Evolutionary conservation across 2,329 filamentous ascomycete genomes (phyloP), one percentile per base, ranked within the genome.

Genomic region (Pleurostoma richardsiae): DNA sequence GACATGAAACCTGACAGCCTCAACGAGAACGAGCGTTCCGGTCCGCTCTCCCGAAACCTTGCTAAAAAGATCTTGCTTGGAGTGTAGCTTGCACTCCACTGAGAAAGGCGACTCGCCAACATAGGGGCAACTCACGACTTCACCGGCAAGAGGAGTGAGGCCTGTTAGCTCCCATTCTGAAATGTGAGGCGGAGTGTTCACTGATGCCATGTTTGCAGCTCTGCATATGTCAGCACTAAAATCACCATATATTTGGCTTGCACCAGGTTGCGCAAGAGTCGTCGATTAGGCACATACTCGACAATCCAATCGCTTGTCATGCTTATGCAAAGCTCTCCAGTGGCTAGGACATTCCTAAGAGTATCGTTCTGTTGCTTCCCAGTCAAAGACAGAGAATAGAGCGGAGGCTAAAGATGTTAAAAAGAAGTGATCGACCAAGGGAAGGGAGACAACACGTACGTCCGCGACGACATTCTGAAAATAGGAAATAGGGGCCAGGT

Each of bases 401-500:
- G n/a, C 2, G 33, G 33, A 36, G 33, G 33, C 33, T 36, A 8
- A 19, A 19, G 19, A 19, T 2, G 19, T 19, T 19, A 19, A 19
- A 19, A 19, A 19, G 19, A 19, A 19, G 19, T 19, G 19, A 19
- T 19, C 19, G 19, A 19, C 19, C 19, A 19, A 19, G 19, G 19
- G 19, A 19, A 19, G 19, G 19, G 19, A 19, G 19, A 19, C 19
- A 19, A n/a, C 33, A 36, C 33, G 8, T n/a, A 36, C 33, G 60
- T 95, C 90, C 60, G 91, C 86, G 64, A 82, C 83, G 52, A 95
- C 74, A 49, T 95, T 66, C 63, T 89, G 86, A 62, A 89, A 88
- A 70, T 91, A 95, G 59, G 79, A 85, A 65, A 91, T 95, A 0
- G 90, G 90, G 0, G 90, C 88, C 3, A 95, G 74, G 64, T 96